Evolutionary conservation across 768 basidiomycete species (phyloP), one percentile per base, ranked within the genome.

Genomic region (Epithele typhae): DNA sequence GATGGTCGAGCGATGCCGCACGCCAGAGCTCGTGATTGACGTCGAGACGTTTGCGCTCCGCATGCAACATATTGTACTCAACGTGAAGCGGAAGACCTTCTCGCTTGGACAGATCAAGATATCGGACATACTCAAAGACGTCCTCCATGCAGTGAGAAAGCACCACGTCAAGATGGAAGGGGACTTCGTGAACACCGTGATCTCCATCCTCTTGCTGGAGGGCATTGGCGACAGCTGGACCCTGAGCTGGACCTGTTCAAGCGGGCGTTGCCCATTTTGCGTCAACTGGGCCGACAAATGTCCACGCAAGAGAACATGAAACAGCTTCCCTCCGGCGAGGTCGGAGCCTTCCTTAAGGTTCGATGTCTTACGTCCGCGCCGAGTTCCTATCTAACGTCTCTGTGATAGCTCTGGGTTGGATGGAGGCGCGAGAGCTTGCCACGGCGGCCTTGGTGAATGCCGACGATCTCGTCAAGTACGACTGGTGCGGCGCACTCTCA

Each of bases 161-260:
- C 94, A 97, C 64, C 95, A 96, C 61, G 96, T 98, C 53, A 97
- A 92, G 72, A 89, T 99, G 84, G 95, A 99, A 68, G 92, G 86
- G 12, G 96, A 98, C 64, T 99, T 99, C 62, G 84, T 98, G 61
- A 99, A 99, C 66, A 98, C 96, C 0, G 92, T 99, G 49, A 87
- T 99, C 49, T 90, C 89, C 9, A 92, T 97, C 46, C 67, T 99
- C 44, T 65, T 99, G 33, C 70, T 99, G 44, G 96, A 99, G 67
- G 96, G 96, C 1, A 97, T 99, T 55, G 96, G 18, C 71, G 95
- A 49, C 92, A 87, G 68, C 64, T 99, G 53, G 93, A 99, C 66
- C 94, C 96, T 1, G 74, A 76, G 11, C 68, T 98, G 66, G 96
- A 99, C 68, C 64, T 99, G 48, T 97, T 99, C 75, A 92, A 93